Base-by-base conservation (phyloP, 345 rosid genomes). In the Citrus hindsii region DNA sequence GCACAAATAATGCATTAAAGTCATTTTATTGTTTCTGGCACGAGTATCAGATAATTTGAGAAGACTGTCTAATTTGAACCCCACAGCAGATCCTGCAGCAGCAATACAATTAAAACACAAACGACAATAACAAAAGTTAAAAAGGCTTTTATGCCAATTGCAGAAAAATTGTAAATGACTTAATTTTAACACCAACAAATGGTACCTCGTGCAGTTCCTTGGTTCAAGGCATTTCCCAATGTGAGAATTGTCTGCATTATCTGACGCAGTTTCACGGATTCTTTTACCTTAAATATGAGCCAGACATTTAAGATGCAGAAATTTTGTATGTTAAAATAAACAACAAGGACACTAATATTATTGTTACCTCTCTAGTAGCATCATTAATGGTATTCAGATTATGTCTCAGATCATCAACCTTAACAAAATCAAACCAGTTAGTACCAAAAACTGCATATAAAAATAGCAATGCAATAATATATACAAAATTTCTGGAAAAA, bases 161-260 rank as follows among this genome's bases (percentile, higher is more conserved):
- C 51, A 66, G 42, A 62, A 55, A 2, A 64, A 46, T 32, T 63
- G 67, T 42, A 48, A 46, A 30, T 22, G 46, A 30, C 10, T 63
- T 60, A 18, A 48, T 62, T 70, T 69, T 28, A 28, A 68, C 78
- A 74, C 60, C 69, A 74, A 76, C 38, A 70, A 53, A 32, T 40
- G 37, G 66, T 79, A 95, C 99, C 99, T 89, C 99, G 85, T 22
- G 95, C 97, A 40, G 99, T 95, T 83, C 99, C 99, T 74, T 96
- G 99, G 86, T 96, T 96, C 82, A 96, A 81, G 84, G 99, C 99
- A 88, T 96, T 96, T 77, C 99, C 99, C 73, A 96, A 74, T 74
- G 98, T 94, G 77, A 96, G 90, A 76, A 96, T 91, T 58, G 99
- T 96, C 85, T 94, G 98, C 99, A 96, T 96, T 88, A 96, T 84